Evolutionary conservation across 352 stramenopile species (phyloP).

Genomic region (Phytopythium helicoides): DNA sequence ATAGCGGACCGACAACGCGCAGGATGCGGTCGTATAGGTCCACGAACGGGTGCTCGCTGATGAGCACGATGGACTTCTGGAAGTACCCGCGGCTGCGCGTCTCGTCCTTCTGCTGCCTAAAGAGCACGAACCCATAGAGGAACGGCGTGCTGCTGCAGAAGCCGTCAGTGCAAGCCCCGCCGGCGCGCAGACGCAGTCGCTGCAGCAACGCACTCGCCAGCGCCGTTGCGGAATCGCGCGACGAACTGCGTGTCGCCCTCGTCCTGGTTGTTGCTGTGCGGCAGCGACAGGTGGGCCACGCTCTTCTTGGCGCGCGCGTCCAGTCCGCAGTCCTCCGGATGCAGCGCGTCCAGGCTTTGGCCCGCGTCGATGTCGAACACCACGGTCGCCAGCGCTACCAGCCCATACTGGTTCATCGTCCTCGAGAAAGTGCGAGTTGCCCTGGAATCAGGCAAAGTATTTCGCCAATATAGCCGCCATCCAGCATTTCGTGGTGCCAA

Average conservation of each 20-base stretch:
- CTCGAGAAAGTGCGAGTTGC: no score
- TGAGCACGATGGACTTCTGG: constrained; percentile 81
- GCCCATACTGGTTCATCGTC: constrained; percentile 25
- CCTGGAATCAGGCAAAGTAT: no score
- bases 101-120: constrained; percentile 76
- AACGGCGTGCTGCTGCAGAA: constrained; percentile 31
- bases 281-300: constrained; percentile 73
- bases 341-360: constrained; percentile 64
- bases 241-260: constrained; percentile 86
- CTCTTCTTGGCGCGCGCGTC: constrained; percentile 56
- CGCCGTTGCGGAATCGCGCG: constrained; percentile 54
- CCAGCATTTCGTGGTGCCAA: no score
- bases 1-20: constrained; percentile 67
- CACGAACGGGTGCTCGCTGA: constrained; percentile 66
- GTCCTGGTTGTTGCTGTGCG: constrained; percentile 86
- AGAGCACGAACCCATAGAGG: constrained; percentile 84
- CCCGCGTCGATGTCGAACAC: constrained; percentile 83
- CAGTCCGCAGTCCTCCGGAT: constrained; percentile 43
- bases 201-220: constrained; percentile 35
- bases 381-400: constrained; percentile 66
- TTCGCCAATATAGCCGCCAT: constrained; percentile 2
- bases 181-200: no score
- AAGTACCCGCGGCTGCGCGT: constrained; percentile 73
- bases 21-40: constrained; percentile 79
- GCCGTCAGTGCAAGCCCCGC: neutral